Conservation (phyloP, 2,329 filamentous ascomycete species). For the Aspergillus terreus region DNA sequence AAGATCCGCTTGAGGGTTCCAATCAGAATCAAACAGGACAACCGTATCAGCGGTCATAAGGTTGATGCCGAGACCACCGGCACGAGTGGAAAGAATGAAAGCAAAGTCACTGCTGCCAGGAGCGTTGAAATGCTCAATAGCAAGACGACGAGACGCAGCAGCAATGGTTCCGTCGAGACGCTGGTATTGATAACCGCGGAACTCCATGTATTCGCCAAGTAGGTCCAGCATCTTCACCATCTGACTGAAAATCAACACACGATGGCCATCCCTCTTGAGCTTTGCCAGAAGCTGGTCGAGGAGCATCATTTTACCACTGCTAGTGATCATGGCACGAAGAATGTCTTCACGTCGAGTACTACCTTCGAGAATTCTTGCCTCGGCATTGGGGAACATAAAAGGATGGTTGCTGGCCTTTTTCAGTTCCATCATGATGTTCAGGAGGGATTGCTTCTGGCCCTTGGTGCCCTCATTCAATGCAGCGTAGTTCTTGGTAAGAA, state of each 20-base stretch:
- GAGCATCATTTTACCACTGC: conserved; percentile 99
- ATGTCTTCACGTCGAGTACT: conserved; percentile 82
- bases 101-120: conserved; percentile 93
- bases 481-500: conserved; percentile 91
- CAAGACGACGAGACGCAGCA: conserved; percentile 79
- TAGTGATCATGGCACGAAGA: conserved; percentile 88
- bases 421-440: conserved; percentile 99
- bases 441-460: conserved; percentile 87
- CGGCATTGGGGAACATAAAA: conserved; percentile 93
- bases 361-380: conserved; percentile 80
- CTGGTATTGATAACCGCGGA: conserved; percentile 93
- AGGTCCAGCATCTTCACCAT: conserved; percentile 99
- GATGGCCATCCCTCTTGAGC: conserved; percentile 86
- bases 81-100: conserved; percentile 90
- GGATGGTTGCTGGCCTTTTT: conserved; percentile 99
- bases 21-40: conserved; percentile 90
- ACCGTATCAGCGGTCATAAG: conserved; percentile 98
- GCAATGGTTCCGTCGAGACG: conserved; percentile 93
- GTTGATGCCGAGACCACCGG: conserved; percentile 97
- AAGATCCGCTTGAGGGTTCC: conserved; percentile 97
- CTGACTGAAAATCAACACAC: conserved; percentile 96
- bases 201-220: conserved; percentile 85
- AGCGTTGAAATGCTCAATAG: conserved; percentile 99
- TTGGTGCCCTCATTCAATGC: conserved; percentile 86
- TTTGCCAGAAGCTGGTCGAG: conserved; percentile 93